Base-by-base conservation (phyloP, 2,329 filamentous ascomycete genomes). In the Botryosphaeria agaves region DNA sequence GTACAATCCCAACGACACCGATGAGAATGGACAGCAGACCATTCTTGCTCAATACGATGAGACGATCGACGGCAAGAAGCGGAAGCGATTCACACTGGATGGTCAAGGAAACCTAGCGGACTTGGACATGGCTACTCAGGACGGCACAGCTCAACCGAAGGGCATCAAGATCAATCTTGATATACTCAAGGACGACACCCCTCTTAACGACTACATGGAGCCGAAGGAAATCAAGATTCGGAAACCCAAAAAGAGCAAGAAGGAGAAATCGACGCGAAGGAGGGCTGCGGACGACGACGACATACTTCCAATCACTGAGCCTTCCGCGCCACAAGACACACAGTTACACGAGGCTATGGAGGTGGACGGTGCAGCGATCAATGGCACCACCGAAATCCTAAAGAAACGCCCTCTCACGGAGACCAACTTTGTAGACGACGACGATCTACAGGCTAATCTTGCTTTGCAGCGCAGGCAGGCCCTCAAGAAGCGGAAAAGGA, bases 1-100 rank as follows among this genome's bases (percentile, higher is more conserved):
- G 1, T 98, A 98, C 52, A 82, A 98, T 43, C 85, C 87, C 0
- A 76, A 82, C 36, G 73, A 76, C 34, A 61, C 76, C 19, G 76
- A 63, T 27, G 62, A 78, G 26, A 66, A 73, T 17, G 76, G 69
- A 8, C 62, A 75, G 34, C 66, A 66, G 12, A 67, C 68, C 5
- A 73, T 98, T 15, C 58, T 98, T 25, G 72, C 80, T 9, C 87
- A 98, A 42, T 98, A 98, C 47, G 89, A 95, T 43, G 89, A 95
- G 39, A 87, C 93, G 46, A 91, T 94, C 31, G 71, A 78, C 20
- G 84, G 84, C 32, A 93, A 92, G 56, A 89, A 91, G 57, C 62
- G 67, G 33, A 93, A 91, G 49, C 69, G 69, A 15, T 98, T 98
- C 44, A 93, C 81, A 0, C 61, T 98, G 11, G 82, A 92, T 50